Percentiles rank a stretch among this genome's conserved stretches.
These are phyloP conservation scores for Aspergillus japonicus DNA, from an alignment of 2,329 filamentous ascomycete genomes.

Conservation along the genomic window DNA sequence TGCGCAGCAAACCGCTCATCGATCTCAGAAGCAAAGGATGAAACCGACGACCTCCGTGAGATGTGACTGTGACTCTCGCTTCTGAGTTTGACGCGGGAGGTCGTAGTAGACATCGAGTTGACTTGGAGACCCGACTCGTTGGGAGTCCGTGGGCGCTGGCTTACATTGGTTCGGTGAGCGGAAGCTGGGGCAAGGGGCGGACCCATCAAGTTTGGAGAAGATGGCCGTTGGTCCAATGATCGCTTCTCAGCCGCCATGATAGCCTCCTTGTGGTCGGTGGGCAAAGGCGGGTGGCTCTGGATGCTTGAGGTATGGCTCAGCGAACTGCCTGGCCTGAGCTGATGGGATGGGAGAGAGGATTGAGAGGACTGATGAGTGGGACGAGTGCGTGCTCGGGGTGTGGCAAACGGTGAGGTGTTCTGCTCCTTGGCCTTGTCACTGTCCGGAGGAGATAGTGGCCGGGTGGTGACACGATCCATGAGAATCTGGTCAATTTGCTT, in stretches of 20 bases:
- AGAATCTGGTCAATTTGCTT: constrained; percentile 77
- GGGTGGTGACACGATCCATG: constrained; percentile 49
- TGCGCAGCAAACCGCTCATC: constrained; percentile 85
- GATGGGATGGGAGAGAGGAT: constrained; percentile 33
- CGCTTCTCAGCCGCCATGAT: constrained; percentile 75
- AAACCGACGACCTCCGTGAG: constrained; percentile 78
- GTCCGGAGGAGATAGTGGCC: constrained; percentile 35
- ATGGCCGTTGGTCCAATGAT: constrained; percentile 48
- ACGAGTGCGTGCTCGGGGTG: constrained; percentile 36
- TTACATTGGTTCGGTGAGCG: constrained; percentile 55
- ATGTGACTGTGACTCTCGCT: constrained; percentile 46
- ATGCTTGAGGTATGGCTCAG: constrained; percentile 60
- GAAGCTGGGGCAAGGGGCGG: constrained; percentile 83
- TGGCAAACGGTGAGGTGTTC: constrained; percentile 36
- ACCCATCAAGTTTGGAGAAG: constrained; percentile 63
- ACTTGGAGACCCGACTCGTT: constrained; percentile 50
- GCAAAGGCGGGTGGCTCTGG: constrained; percentile 67
- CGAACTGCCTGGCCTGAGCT: constrained; percentile 68
- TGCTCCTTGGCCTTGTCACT: constrained; percentile 32
- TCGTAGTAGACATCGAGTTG: constrained; percentile 49
- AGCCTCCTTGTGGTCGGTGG: constrained; percentile 75
- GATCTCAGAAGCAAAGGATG: constrained; percentile 91
- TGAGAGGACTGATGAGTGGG: constrained; percentile 34
- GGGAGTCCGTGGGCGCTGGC: constrained; percentile 61
- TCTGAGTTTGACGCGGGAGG: constrained; percentile 58